These are phyloP conservation scores for Tetrahymena malaccensis DNA, from an alignment of 73 alveolate genomes.

Conservation along the genomic window DNA sequence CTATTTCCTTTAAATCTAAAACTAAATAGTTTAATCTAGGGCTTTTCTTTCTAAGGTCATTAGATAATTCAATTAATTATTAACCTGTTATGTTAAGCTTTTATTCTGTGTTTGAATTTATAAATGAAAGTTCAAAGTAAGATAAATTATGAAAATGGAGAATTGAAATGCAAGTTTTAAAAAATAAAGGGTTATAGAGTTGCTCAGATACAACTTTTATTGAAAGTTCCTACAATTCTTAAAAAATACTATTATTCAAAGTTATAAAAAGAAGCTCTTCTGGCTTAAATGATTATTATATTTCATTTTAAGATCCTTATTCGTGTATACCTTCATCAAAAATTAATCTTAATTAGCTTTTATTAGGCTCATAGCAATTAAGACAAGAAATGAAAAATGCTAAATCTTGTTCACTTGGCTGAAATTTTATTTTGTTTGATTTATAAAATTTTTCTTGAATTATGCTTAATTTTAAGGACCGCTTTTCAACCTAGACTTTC, in stretches of 20 bases:
- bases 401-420: background rate
- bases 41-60: background rate
- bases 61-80: background rate
- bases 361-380: background rate
- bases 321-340: background rate
- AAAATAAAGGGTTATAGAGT: background rate
- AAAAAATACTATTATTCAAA: background rate
- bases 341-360: background rate
- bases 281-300: background rate
- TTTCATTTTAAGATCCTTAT: background rate
- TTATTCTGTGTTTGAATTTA: background rate
- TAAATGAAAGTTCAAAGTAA: background rate
- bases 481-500: background rate
- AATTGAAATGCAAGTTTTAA: background rate
- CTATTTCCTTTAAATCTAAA: background rate
- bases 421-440: background rate
- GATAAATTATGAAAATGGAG: background rate
- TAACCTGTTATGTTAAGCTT: background rate
- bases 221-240: background rate
- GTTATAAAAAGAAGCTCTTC: background rate
- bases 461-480: background rate
- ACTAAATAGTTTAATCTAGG: background rate
- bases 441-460: background rate
- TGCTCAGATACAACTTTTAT: background rate
- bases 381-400: background rate